Percentiles rank a stretch among this genome's conserved stretches.
These are phyloP conservation scores for Dictyostelium citrinum DNA, from an alignment of 78 protist species.

Conservation along the genomic window DNA sequence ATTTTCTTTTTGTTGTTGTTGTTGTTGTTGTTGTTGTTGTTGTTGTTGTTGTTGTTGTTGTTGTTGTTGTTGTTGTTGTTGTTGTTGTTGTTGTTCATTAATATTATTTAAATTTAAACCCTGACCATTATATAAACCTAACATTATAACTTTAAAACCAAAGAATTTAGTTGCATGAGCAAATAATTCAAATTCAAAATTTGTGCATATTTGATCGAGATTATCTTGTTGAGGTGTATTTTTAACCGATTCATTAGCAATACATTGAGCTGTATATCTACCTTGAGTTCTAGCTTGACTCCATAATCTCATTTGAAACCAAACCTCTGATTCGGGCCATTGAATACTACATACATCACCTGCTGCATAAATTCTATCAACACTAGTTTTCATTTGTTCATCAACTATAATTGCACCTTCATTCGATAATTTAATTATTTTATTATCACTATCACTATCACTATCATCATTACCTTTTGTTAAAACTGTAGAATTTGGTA, in stretches of 20 bases:
- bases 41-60: neutral
- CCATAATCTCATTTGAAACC: conserved; percentile 69
- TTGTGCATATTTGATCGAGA: conserved; percentile 20
- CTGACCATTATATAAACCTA: conserved; percentile 57
- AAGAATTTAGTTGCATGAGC: conserved; percentile 73
- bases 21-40: neutral
- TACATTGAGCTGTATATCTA: conserved; percentile 42
- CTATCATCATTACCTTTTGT: neutral
- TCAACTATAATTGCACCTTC: neutral
- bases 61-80: neutral
- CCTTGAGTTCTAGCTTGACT: conserved; percentile 70
- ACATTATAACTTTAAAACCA: conserved; percentile 50
- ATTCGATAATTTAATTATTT: neutral
- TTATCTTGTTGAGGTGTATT: neutral
- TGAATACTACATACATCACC: conserved; percentile 36
- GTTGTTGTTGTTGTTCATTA: neutral
- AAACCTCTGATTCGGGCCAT: neutral
- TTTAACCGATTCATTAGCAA: conserved; percentile 19
- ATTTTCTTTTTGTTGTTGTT: neutral
- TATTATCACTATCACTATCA: too few relatives aligned
- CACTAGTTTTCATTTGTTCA: conserved; percentile 14
- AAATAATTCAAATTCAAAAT: conserved; percentile 65
- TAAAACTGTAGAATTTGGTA: conserved; percentile 10
- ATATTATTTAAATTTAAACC: neutral
- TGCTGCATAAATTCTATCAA: conserved; percentile 20